phyloP scores from a whole-genome alignment of 2,329 filamentous ascomycete genomes.

The Beauveria scarabaeidicola region DNA sequence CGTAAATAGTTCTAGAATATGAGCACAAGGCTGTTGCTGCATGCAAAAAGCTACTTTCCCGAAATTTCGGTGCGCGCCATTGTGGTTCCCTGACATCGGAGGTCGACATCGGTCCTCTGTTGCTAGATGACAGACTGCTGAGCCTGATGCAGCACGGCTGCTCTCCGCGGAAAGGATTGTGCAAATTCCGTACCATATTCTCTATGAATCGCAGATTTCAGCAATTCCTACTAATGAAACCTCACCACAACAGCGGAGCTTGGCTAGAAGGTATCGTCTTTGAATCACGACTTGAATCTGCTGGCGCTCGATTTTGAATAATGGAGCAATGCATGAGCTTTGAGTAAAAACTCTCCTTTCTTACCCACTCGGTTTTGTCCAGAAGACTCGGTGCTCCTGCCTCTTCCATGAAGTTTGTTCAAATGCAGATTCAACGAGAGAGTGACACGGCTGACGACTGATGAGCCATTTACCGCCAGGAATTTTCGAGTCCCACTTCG shows the following conservation, averaged over 20 bases:
- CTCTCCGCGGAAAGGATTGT: background rate
- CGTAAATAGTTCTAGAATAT: background rate
- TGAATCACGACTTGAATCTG: background rate
- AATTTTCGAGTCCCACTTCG: background rate
- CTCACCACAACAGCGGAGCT: background rate
- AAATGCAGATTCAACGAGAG: background rate
- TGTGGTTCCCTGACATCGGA: background rate
- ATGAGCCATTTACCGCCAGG: background rate
- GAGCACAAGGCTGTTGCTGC: background rate
- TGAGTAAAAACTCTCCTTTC: background rate
- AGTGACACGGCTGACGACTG: background rate
- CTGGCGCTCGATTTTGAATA: background rate
- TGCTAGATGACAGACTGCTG: background rate
- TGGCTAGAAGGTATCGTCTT: background rate
- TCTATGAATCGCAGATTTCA: background rate
- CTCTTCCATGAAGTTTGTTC: background rate
- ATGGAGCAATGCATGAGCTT: background rate
- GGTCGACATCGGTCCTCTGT: background rate
- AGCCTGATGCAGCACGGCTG: background rate
- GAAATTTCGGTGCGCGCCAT: background rate
- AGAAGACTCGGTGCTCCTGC: background rate
- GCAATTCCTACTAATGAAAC: background rate
- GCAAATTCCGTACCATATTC: too few relatives aligned
- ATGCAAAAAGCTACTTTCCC: background rate
- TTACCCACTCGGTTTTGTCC: background rate